These are phyloP conservation scores for Clonostachys sp. DNA, from an alignment of 2,329 filamentous ascomycete genomes.

Conservation along the genomic window DNA sequence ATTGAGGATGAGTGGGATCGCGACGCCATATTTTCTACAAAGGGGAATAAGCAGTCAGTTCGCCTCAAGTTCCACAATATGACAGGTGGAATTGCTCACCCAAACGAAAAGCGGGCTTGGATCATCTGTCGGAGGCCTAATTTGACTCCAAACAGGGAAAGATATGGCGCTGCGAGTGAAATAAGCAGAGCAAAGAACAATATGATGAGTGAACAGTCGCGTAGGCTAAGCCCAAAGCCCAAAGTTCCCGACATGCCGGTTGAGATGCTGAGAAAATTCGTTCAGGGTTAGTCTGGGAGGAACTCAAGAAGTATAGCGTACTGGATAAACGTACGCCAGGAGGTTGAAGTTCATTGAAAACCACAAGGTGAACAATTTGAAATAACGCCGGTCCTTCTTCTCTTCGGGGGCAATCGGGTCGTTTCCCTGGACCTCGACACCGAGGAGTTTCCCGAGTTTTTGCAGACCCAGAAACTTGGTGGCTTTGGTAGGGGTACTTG, in stretches of 20 bases:
- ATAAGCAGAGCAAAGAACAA: constrained; percentile 58
- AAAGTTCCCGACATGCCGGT: constrained; percentile 60
- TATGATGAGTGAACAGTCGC: constrained; percentile 53
- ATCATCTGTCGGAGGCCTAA: constrained; percentile 66
- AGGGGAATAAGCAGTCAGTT: constrained; percentile 47
- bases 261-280: constrained; percentile 37
- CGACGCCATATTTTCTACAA: constrained; percentile 41
- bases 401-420: constrained; percentile 34
- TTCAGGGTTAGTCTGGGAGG: constrained; percentile 3
- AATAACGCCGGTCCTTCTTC: constrained; percentile 29
- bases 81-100: constrained; percentile 31
- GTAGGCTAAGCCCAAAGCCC: constrained; percentile 48
- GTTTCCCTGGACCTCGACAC: constrained; percentile 36
- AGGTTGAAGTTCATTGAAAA: constrained; percentile 44
- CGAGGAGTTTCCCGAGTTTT: neutral
- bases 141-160: constrained; percentile 53
- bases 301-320: constrained; percentile 9
- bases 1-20: constrained; percentile 55
- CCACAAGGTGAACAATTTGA: constrained; percentile 43
- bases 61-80: constrained; percentile 35
- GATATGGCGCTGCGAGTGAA: constrained; percentile 47
- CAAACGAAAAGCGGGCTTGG: constrained; percentile 59
- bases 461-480: neutral
- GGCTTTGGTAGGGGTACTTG: no score
- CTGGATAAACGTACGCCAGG: constrained; percentile 24